Percentiles rank a stretch among this genome's conserved stretches.
Evolutionary conservation across 2,329 filamentous ascomycete genomes (phyloP).

Genomic region (Calonectria pseudoreteaudii): DNA sequence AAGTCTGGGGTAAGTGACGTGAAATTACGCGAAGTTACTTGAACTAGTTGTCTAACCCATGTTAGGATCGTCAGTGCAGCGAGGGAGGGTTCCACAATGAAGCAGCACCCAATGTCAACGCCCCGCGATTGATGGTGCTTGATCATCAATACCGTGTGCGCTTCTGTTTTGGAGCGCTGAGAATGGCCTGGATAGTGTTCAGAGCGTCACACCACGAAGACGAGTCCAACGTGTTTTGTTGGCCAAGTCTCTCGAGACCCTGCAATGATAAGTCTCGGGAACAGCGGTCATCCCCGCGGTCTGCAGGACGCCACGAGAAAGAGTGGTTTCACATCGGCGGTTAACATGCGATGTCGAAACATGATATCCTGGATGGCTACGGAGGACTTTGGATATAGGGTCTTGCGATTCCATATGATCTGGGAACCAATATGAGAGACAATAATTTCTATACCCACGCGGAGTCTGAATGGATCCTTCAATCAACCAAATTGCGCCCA

Average conservation of each 20-base stretch:
- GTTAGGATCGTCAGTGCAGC: neutral
- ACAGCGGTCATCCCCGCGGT: conserved; percentile 4
- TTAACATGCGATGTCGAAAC: conserved; percentile 12
- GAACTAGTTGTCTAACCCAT: neutral
- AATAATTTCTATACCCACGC: neutral
- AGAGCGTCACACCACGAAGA: neutral
- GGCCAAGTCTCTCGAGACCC: neutral
- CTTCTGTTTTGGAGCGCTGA: neutral
- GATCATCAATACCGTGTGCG: neutral
- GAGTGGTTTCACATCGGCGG: conserved; percentile 1
- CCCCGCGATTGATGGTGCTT: neutral
- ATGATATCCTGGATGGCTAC: neutral
- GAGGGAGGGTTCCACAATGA: neutral
- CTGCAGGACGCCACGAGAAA: conserved; percentile 1
- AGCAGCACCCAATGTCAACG: neutral
- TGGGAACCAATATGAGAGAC: neutral
- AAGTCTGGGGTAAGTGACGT: neutral
- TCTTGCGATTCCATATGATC: neutral
- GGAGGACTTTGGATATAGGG: neutral
- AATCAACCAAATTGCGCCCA: conserved; percentile 35
- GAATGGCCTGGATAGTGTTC: neutral
- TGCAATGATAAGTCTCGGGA: neutral
- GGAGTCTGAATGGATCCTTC: conserved; percentile 33
- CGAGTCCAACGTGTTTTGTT: neutral
- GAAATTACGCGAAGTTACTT: conserved; percentile 3